Base-by-base conservation (phyloP, 306 rosid genomes). In the Quillaja saponaria region DNA sequence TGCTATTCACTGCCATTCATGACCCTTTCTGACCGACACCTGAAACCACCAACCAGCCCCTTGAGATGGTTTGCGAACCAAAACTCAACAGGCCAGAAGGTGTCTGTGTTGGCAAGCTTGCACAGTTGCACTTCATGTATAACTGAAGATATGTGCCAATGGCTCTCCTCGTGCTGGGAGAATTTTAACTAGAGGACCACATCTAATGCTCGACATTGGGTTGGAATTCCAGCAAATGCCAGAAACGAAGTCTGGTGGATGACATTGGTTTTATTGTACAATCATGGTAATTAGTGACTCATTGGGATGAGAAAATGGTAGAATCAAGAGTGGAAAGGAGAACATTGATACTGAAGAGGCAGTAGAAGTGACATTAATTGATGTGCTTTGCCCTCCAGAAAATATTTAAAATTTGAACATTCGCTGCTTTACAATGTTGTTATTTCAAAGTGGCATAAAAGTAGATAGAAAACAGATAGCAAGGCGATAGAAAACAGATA, bases 341-440 rank as follows among this genome's bases (percentile, higher is more conserved):
- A 92, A 84, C 61, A 55, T 92, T 73, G 88, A 84, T 65, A 95
- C 96, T 4, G 99, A 92, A 84, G 96, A 92, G 94, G 96, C 84
- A 69, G 9, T 47, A 48, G 14, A 60, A 51, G 2, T 61, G 44
- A 16, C 63, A 66, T 34, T 19, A 34, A 39, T 59, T 6, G 65
- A 47, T 19, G 42, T 55, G 4, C 35, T 38, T 63, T 53, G 6
- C 7, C 53, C 53, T 47, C 6, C 10, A 64, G 28, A 49, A 49
- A 49, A 59, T 41, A 53, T 51, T 11, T 25, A 13, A 49, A 63
- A 39, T 39, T 49, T 39, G 49, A 35, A 28, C 56, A 18, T 13
- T 10, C 41, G 45, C 20, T 63, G 19, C 39, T 61, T 12, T 42
- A 61, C 25, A 4, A n/a, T 17, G 20, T 33, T 41, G 12, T 34